These are phyloP conservation scores for Isoetes taiwanensis DNA, from an alignment of 75 land plant genomes.

Conservation along the genomic window DNA sequence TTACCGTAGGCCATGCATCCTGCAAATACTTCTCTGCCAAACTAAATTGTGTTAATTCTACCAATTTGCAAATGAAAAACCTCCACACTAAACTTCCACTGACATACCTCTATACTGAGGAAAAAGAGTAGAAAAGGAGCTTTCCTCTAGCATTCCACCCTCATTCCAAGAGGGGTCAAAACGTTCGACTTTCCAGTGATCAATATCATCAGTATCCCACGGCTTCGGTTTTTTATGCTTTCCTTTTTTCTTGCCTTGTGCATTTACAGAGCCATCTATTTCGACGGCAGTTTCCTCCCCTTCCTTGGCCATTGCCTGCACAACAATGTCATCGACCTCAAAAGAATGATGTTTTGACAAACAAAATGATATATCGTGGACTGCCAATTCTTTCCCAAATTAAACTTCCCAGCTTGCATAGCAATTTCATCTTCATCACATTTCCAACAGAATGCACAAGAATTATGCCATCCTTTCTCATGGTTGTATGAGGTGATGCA, in stretches of 20 bases:
- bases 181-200: conserved; percentile 82
- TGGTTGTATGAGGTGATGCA: no score
- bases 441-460: no score
- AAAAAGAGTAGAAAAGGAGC: conserved; percentile 73
- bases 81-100: neutral
- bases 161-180: conserved; percentile 72
- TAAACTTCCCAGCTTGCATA: no score
- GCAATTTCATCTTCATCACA: no score
- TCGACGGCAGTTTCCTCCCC: neutral
- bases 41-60: neutral
- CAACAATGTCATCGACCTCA: no score
- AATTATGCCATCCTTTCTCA: no score
- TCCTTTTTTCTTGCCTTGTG: conserved; percentile 40
- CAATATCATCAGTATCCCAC: conserved; percentile 78
- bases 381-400: no score
- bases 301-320: neutral
- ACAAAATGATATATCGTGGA: no score
- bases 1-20: conserved; percentile 74
- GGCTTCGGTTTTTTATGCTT: conserved; percentile 97
- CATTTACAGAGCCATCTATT: conserved; percentile 16
- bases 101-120: conserved; percentile 78
- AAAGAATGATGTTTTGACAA: no score
- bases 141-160: conserved; percentile 75
- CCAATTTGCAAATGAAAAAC: conserved; percentile 4
- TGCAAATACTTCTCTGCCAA: conserved; percentile 81